Percentiles rank a stretch among this genome's conserved stretches.
These are phyloP conservation scores for Ascochyta rabiei DNA, from an alignment of 2,329 filamentous ascomycete genomes.

Conservation along the genomic window DNA sequence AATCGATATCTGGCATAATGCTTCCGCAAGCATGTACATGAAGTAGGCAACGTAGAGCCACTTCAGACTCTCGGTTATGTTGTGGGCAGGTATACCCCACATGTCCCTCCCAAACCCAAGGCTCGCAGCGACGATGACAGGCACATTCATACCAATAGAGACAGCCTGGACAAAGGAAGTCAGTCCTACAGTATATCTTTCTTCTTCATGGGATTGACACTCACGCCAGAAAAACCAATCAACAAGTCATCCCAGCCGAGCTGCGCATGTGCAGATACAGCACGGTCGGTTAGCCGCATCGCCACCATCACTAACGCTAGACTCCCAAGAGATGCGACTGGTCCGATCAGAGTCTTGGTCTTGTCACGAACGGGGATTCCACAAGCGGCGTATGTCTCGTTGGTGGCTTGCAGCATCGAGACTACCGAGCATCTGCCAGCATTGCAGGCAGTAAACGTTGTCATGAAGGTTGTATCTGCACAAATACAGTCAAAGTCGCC, in stretches of 20 bases:
- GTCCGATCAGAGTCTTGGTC: slow-evolving; percentile 25
- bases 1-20: slow-evolving; percentile 39
- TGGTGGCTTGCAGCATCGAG: slow-evolving; percentile 30
- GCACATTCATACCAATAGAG: slow-evolving; percentile 35
- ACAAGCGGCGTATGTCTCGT: slow-evolving; percentile 36
- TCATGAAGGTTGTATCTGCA: slow-evolving; percentile 30
- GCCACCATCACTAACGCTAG: slow-evolving; percentile 37
- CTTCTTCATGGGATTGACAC: slow-evolving; percentile 1
- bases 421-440: slow-evolving; percentile 38
- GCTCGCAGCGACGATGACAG: slow-evolving; percentile 33
- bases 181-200: not conserved
- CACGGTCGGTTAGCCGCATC: slow-evolving; percentile 34
- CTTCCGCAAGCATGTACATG: slow-evolving; percentile 37
- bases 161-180: slow-evolving; percentile 16
- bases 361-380: slow-evolving; percentile 32
- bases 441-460: slow-evolving; percentile 30
- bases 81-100: slow-evolving; percentile 34
- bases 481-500: slow-evolving; percentile 38
- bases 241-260: slow-evolving; percentile 42
- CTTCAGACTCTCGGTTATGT: slow-evolving; percentile 37
- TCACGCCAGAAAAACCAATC: slow-evolving; percentile 37
- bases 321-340: slow-evolving; percentile 28
- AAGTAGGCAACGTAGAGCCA: slow-evolving; percentile 40
- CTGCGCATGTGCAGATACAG: slow-evolving; percentile 26
- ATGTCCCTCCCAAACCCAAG: slow-evolving; percentile 40